phyloP scores from a whole-genome alignment of 352 stramenopile species.

The Phytophthora citricola region DNA sequence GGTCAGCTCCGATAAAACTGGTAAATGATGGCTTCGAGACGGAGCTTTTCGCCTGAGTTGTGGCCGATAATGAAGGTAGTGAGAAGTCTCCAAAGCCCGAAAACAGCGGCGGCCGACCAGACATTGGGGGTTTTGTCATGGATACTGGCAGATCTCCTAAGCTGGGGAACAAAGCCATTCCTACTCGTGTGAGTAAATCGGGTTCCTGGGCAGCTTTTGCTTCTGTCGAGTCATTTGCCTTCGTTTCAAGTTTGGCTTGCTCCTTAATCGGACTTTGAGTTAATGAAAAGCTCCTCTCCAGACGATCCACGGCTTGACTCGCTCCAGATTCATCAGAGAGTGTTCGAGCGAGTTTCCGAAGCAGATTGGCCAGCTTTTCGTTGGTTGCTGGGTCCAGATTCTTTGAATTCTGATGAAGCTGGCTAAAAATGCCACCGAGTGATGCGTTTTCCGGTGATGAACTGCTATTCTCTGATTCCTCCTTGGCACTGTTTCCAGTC shows the following conservation, averaged over 20 bases:
- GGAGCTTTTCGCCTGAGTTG: conserved; percentile 31
- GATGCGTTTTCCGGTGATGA: not conserved
- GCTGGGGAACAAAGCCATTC: conserved; percentile 38
- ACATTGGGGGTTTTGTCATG: conserved; percentile 25
- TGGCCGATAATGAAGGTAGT: conserved; percentile 25
- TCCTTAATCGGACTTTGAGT: conserved; percentile 2
- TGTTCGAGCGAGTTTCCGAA: conserved; percentile 31
- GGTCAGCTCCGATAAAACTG: conserved; percentile 35
- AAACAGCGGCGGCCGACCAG: conserved; percentile 29
- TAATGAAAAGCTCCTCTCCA: conserved; percentile 32
- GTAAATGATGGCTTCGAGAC: conserved; percentile 29
- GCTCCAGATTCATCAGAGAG: conserved; percentile 29
- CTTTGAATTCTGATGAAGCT: conserved; percentile 38
- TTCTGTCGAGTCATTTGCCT: not conserved
- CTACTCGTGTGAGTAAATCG: conserved; percentile 35
- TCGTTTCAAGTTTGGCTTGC: conserved; percentile 1
- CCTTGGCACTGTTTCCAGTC: not conserved
- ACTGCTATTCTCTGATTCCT: not conserved
- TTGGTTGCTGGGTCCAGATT: conserved; percentile 36
- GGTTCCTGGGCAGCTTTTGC: conserved; percentile 16
- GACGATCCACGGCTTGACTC: conserved; percentile 30
- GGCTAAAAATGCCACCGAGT: conserved; percentile 31
- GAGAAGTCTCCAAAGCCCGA: conserved; percentile 41
- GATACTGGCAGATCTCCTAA: conserved; percentile 20
- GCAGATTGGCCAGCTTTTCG: conserved; percentile 29